A percentile compares a stretch with the other conserved stretches of the same genome.
Evolutionary conservation across 2,329 filamentous ascomycete genomes (phyloP).

Genomic region (Talaromyces atroroseus): DNA sequence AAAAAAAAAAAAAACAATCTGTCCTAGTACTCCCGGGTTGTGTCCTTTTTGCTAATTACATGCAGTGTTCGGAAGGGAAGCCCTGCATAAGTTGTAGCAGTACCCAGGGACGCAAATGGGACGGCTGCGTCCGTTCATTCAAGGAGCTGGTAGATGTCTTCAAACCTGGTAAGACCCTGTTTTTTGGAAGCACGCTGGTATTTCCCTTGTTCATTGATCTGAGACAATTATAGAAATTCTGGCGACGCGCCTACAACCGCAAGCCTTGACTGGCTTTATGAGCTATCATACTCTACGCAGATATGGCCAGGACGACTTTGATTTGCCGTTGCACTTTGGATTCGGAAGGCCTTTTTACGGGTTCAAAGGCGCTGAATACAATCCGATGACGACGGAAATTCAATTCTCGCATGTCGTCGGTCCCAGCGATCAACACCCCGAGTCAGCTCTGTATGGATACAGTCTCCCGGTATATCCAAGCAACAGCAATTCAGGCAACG

Average conservation of each 20-base stretch:
- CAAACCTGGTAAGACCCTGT: conserved; percentile 9
- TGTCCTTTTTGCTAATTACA: background rate
- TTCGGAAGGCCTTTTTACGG: conserved; percentile 1
- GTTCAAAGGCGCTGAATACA: background rate
- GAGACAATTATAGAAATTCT: conserved; percentile 1
- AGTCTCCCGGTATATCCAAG: background rate
- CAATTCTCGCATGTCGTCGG: background rate
- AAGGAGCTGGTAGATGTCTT: background rate
- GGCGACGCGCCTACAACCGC: background rate
- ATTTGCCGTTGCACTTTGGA: conserved; percentile 3
- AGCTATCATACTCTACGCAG: background rate
- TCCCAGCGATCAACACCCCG: background rate
- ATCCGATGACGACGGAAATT: background rate
- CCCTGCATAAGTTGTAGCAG: background rate
- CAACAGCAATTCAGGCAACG: background rate
- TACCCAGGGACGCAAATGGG: conserved; percentile 6
- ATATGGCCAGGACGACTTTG: background rate
- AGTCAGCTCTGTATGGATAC: background rate
- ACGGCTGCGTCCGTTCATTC: conserved; percentile 9
- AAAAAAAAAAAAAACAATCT: too few relatives aligned
- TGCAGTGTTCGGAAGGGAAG: background rate
- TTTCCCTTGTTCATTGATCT: background rate
- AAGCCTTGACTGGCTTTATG: background rate
- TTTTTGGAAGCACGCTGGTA: background rate
- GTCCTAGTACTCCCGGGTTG: background rate